Evolutionary conservation across 2,329 filamentous ascomycete species (phyloP).

Genomic region (Fusarium dlaminii): DNA sequence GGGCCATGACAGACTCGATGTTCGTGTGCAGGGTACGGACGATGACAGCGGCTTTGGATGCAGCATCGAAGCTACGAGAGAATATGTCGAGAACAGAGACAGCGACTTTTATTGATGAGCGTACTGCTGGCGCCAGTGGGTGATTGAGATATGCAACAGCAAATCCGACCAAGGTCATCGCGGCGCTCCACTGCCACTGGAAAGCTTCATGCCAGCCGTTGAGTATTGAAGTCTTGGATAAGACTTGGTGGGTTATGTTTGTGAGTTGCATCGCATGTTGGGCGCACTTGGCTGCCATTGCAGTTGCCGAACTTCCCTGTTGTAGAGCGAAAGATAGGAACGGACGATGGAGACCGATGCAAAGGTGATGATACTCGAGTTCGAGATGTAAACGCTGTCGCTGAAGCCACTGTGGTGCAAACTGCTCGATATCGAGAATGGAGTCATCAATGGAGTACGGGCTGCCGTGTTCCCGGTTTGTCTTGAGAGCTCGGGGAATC

Average conservation of each 20-base stretch:
- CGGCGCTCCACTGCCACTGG: conserved; percentile 15
- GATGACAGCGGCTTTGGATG: neutral
- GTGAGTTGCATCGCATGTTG: conserved; percentile 5
- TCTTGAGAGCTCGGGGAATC: neutral
- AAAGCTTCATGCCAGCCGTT: conserved; percentile 17
- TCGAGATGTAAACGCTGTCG: conserved; percentile 1
- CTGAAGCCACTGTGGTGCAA: conserved; percentile 7
- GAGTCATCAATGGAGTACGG: neutral
- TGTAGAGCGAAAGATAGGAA: neutral
- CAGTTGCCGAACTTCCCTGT: neutral
- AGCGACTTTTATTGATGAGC: neutral
- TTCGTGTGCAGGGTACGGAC: neutral
- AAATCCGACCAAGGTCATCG: conserved; percentile 7
- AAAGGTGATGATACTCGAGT: conserved; percentile 8
- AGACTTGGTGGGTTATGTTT: neutral
- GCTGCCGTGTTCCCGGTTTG: neutral
- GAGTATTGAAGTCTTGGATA: neutral
- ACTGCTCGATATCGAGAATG: neutral
- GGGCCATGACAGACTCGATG: conserved; percentile 10
- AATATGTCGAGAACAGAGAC: conserved; percentile 3
- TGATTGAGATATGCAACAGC: neutral
- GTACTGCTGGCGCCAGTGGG: neutral
- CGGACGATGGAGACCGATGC: conserved; percentile 2
- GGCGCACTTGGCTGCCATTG: neutral
- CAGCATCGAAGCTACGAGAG: conserved; percentile 5